phyloP scores from a whole-genome alignment of 1,139 yeast genomes.

The Diutina sp. region DNA sequence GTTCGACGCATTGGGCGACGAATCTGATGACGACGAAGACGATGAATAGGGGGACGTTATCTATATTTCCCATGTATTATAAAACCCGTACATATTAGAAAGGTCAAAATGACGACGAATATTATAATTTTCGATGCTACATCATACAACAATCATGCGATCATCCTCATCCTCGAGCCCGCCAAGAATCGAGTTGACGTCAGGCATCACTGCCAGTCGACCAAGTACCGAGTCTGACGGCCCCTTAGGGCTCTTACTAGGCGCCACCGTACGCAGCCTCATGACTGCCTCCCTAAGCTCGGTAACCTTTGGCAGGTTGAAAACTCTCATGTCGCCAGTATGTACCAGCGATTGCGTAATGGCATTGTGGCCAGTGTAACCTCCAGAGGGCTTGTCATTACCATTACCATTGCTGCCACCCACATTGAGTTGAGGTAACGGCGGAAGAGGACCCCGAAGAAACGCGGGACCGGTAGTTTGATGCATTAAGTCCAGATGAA shows the following conservation, averaged over 20 bases:
- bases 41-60: constrained; percentile 5
- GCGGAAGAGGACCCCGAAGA: background rate
- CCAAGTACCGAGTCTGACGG: constrained; percentile 16
- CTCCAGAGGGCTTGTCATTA: background rate
- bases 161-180: constrained; percentile 28
- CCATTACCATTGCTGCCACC: background rate
- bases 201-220: constrained; percentile 20
- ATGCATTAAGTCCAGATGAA: constrained; percentile 22
- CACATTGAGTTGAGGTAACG: background rate
- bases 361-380: background rate
- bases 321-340: background rate
- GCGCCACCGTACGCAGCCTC: constrained; percentile 6
- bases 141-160: constrained; percentile 17
- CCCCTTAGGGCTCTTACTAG: background rate
- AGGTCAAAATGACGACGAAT: background rate
- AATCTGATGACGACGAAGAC: constrained; percentile 38
- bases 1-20: constrained; percentile 58
- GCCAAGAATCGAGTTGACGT: constrained; percentile 23
- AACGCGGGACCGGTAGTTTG: background rate
- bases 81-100: background rate
- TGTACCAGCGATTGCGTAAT: background rate
- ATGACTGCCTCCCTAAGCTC: constrained; percentile 2
- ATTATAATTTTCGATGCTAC: background rate
- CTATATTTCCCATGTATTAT: background rate
- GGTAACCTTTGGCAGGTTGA: background rate